phyloP scores from a whole-genome alignment of 176 grass and related monocot species.

The Lolium rigidum region DNA sequence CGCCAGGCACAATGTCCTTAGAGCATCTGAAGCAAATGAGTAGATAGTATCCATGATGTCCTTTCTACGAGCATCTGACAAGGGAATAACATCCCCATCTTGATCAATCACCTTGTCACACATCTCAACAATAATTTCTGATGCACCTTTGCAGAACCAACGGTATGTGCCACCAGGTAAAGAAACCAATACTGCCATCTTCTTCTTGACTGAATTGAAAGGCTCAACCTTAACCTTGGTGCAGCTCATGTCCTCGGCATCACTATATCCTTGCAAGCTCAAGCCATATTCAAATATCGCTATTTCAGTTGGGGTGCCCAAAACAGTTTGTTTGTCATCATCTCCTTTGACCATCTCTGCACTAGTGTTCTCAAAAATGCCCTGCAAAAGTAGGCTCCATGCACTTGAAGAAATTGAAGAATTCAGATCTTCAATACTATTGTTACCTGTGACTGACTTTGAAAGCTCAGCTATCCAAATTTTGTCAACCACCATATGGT shows the following conservation, averaged over 20 bases:
- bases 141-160: constrained; percentile 88
- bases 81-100: constrained; percentile 59
- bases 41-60: constrained; percentile 68
- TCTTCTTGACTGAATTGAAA: constrained; percentile 96
- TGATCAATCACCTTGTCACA: constrained; percentile 72
- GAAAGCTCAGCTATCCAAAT: constrained; percentile 83
- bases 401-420: constrained; percentile 61
- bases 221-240: constrained; percentile 91
- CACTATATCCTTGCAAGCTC: constrained; percentile 58
- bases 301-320: constrained; percentile 90
- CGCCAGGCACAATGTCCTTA: constrained; percentile 89
- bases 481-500: constrained; percentile 94
- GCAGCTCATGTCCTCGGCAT: constrained; percentile 57
- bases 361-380: constrained; percentile 85
- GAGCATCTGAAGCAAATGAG: constrained; percentile 80
- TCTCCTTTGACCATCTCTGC: constrained; percentile 88
- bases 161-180: constrained; percentile 62
- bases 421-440: constrained; percentile 57
- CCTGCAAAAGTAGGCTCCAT: constrained; percentile 63
- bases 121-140: constrained; percentile 83
- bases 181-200: constrained; percentile 76
- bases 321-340: constrained; percentile 70
- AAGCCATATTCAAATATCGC: constrained; percentile 88
- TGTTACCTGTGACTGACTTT: constrained; percentile 52
- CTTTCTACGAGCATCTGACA: constrained; percentile 56